Base-by-base conservation (phyloP, 805 yeast genomes). In the Pichia thaimueangensis region DNA sequence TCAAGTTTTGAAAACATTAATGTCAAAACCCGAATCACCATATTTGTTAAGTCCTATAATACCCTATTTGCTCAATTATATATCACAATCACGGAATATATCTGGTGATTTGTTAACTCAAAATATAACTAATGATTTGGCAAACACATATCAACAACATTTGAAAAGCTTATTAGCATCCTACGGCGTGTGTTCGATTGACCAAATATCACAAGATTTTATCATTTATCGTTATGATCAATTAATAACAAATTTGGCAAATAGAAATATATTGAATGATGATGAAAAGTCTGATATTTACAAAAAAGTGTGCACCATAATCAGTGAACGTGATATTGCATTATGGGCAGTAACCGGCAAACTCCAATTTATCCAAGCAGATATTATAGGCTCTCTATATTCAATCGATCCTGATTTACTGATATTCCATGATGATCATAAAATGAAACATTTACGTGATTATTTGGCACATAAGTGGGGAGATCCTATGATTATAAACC, bases 321-420 rank as follows among this genome's bases (percentile, higher is more conserved):
- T 36, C 6, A 27, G n/a, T 21, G 11, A 27, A 11, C 12, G 31
- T 16, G 30, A 27, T 36, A 27, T 36, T 27, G 36, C 39, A 17
- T 19, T 30, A 15, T 35, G 39, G 39, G 33, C 32, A 12, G n/a
- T 37, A 13, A 37, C 45, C 13, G 39, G 31, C 6, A 30, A 36
- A 12, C 13, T 23, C 4, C 37, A 41, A 7, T 36, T 31, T 19
- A 27, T 41, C 17, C 45, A 36, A 27, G 17, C 28, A 4, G 45
- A 41, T 30, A 41, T 36, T 5, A 17, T 41, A 16, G 41, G 37
- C 1, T 12, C 31, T 6, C 17, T 41, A 20, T 41, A 41, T 22
- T 41, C 45, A 3, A 29, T 31, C 6, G 36, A 36, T 17, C 37
- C 37, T 15, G 39, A 35, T 4, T 17, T 41, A 24, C 17, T 41